A percentile compares a stretch with the other conserved stretches of the same genome.
phyloP scores from a whole-genome alignment of 2,329 filamentous ascomycete genomes.

The Fusarium annulatum region DNA sequence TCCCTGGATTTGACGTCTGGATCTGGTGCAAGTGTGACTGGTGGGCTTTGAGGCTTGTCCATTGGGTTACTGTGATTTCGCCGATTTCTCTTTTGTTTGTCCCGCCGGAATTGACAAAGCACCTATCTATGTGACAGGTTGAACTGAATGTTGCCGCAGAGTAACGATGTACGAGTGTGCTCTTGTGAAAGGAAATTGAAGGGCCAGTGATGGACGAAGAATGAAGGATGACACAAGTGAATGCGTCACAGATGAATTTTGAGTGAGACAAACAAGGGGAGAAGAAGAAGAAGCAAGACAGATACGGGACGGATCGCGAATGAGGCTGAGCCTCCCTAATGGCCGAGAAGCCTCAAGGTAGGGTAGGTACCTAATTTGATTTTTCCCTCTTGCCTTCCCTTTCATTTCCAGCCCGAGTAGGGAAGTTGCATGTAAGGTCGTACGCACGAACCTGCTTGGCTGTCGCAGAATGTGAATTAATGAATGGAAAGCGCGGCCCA shows the following conservation, averaged over 20 bases:
- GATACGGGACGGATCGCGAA: constrained; percentile 29
- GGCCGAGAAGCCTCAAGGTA: constrained; percentile 10
- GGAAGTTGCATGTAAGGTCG: constrained; percentile 33
- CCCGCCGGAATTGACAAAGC: background rate
- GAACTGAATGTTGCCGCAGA: background rate
- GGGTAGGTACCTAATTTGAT: background rate
- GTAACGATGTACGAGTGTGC: background rate
- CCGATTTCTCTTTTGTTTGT: background rate
- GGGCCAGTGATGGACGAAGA: background rate
- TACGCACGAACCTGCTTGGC: constrained; percentile 33
- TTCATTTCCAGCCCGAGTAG: constrained; percentile 26
- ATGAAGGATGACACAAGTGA: background rate
- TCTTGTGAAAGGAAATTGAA: background rate
- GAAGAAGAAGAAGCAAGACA: constrained; percentile 1
- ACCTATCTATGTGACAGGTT: background rate
- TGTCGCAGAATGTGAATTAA: constrained; percentile 37
- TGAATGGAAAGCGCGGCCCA: constrained; percentile 40
- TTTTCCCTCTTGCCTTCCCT: constrained; percentile 8
- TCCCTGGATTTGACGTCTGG: background rate
- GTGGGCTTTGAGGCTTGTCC: background rate
- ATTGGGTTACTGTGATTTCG: background rate
- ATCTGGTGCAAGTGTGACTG: background rate
- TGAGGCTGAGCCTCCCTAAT: constrained; percentile 27
- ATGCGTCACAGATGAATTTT: constrained; percentile 18
- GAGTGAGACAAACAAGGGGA: background rate